Evolutionary conservation across 352 stramenopile genomes (phyloP).

Genomic region (Pythium aristosporum): DNA sequence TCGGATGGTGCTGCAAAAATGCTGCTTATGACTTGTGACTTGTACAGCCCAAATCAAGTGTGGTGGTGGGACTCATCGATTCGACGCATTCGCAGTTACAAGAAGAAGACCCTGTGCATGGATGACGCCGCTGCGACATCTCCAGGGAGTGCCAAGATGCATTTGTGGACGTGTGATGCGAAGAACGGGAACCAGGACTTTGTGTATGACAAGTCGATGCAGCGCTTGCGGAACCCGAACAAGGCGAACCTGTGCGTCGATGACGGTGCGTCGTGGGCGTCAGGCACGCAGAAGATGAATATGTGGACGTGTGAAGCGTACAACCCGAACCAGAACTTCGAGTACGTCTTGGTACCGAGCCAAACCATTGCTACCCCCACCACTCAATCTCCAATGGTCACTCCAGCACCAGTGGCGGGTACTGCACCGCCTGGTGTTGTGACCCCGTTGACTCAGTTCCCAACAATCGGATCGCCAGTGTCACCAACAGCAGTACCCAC

Average conservation of each 20-base stretch:
- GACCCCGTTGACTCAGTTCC: no score
- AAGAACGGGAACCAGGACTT: constrained; percentile 38
- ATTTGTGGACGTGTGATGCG: constrained; percentile 12
- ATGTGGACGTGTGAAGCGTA: no score
- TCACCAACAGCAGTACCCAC: no score
- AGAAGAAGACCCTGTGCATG: constrained; percentile 5
- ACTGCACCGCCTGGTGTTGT: no score
- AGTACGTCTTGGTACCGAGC: no score
- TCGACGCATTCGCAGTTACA: constrained; percentile 1
- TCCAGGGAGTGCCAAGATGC: constrained; percentile 15
- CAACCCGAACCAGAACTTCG: no score
- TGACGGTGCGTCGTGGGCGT: constrained; percentile 20
- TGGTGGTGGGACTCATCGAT: constrained; percentile 11
- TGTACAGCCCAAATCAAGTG: constrained; percentile 7
- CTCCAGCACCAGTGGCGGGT: no score
- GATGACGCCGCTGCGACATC: constrained; percentile 3
- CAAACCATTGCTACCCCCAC: no score
- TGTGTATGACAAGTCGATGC: background rate
- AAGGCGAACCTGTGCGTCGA: constrained; percentile 20
- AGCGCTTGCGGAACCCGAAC: constrained; percentile 2
- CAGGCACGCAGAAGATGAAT: background rate
- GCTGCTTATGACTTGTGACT: constrained; percentile 8
- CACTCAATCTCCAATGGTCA: no score
- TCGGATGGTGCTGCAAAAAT: background rate
- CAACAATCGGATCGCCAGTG: no score